phyloP scores from a whole-genome alignment of 768 basidiomycete genomes.

The Lactarius hatsudake region DNA sequence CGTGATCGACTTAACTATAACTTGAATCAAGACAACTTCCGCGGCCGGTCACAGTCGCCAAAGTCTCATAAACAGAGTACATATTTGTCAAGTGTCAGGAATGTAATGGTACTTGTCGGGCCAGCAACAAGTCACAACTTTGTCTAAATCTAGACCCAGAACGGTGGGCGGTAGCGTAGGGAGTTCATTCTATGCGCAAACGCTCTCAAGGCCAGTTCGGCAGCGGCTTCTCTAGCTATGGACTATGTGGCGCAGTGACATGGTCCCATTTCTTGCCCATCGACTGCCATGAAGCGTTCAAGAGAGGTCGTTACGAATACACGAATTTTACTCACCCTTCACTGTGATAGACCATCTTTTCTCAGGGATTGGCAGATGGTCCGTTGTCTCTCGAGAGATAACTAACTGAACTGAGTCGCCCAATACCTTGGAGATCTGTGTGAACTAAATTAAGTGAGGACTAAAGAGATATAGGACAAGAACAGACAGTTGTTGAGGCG shows the following conservation, averaged over 20 bases:
- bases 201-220: constrained; percentile 30
- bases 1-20: constrained; percentile 6
- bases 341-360: constrained; percentile 20
- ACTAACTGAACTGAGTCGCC: constrained; percentile 1
- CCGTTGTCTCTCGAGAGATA: constrained; percentile 21
- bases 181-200: constrained; percentile 23
- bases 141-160: not conserved
- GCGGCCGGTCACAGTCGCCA: not conserved
- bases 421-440: constrained; percentile 19
- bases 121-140: not conserved
- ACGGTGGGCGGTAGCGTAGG: not conserved
- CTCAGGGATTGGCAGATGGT: not conserved
- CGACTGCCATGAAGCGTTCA: constrained; percentile 6
- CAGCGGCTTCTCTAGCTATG: constrained; percentile 37
- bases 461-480: not conserved
- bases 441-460: not conserved
- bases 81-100: not conserved
- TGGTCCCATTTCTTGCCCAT: constrained; percentile 40
- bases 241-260: constrained; percentile 40
- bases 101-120: not conserved
- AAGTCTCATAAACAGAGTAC: not conserved
- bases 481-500: constrained; percentile 26
- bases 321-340: constrained; percentile 29
- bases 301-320: not conserved
- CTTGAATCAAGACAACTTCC: not conserved